A percentile compares a stretch with the other conserved stretches of the same genome.
These are phyloP conservation scores for Globisporangium irregulare DNA, from an alignment of 352 stramenopile genomes.

Conservation along the genomic window DNA sequence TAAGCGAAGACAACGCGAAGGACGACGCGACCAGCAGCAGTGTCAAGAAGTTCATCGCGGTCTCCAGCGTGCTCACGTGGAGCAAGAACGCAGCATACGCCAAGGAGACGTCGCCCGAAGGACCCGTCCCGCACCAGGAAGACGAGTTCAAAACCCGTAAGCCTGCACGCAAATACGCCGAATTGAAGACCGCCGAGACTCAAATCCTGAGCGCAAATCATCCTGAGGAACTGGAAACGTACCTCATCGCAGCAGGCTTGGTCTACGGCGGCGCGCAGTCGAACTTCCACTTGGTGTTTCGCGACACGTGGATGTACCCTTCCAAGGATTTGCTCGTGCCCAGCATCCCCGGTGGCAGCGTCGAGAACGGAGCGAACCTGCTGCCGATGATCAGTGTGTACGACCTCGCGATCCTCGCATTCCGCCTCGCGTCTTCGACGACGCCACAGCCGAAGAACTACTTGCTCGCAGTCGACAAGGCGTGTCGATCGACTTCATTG, in stretches of 20 bases:
- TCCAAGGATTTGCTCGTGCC: constrained; percentile 53
- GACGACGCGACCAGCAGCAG: constrained; percentile 8
- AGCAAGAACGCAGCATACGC: constrained; percentile 62
- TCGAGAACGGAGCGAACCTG: constrained; percentile 48
- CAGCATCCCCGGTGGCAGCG: constrained; percentile 36
- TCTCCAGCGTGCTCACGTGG: constrained; percentile 79
- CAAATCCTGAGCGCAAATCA: constrained; percentile 74
- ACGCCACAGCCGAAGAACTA: constrained; percentile 48
- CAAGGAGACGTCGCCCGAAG: constrained; percentile 34
- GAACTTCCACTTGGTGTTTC: constrained; percentile 61
- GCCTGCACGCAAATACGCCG: constrained; percentile 58
- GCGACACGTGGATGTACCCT: constrained; percentile 70
- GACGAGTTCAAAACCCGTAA: constrained; percentile 80
- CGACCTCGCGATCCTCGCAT: constrained; percentile 62
- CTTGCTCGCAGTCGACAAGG: constrained; percentile 60
- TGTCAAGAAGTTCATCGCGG: constrained; percentile 68
- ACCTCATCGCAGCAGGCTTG: constrained; percentile 67
- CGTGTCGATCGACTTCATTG: constrained; percentile 48
- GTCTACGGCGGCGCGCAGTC: constrained; percentile 79
- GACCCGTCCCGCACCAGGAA: constrained; percentile 48
- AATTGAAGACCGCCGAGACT: constrained; percentile 82
- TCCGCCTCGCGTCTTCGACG: constrained; percentile 36
- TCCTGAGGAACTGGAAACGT: constrained; percentile 64
- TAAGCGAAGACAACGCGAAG: constrained; percentile 29
- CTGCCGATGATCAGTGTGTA: constrained; percentile 85